Percentiles rank a stretch among this genome's conserved stretches.
Evolutionary conservation across 208 protist species (phyloP).

Genomic region (Herpetomonas samuelpessoai): DNA sequence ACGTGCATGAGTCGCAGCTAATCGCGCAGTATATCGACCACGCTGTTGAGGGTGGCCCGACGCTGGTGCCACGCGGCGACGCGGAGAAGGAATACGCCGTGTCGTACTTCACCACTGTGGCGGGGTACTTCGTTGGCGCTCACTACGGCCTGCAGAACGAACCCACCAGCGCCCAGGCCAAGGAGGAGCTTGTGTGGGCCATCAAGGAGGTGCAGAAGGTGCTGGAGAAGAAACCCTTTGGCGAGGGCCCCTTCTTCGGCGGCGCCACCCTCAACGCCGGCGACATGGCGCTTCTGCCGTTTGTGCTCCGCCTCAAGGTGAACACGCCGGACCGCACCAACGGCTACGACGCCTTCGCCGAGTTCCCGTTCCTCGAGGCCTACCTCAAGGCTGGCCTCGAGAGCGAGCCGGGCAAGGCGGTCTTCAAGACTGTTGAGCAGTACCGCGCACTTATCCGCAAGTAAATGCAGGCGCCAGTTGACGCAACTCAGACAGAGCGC

Average conservation of each 20-base stretch:
- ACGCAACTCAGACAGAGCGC: too few species aligned
- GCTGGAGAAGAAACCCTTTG: conserved; percentile 39
- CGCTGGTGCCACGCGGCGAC: conserved; percentile 43
- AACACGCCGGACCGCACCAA: conserved; percentile 33
- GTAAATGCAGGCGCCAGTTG: too few species aligned
- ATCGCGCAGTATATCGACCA: conserved; percentile 66
- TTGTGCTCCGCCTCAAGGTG: conserved; percentile 49
- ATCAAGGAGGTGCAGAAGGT: conserved; percentile 47
- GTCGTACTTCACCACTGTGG: conserved; percentile 33
- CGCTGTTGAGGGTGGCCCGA: conserved; percentile 6
- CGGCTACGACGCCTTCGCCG: conserved; percentile 45
- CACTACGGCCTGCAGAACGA: conserved; percentile 17
- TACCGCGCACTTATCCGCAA: too few species aligned
- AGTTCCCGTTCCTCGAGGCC: conserved; percentile 40
- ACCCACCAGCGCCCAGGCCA: conserved; percentile 22
- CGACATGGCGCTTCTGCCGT: conserved; percentile 59
- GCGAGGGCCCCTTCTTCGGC: conserved; percentile 65
- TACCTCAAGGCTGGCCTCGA: conserved; percentile 40
- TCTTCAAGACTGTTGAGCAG: conserved; percentile 28
- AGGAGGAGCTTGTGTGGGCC: conserved; percentile 45
- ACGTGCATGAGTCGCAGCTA: conserved; percentile 60
- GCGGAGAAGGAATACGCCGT: conserved; percentile 46
- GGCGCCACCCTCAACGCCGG: conserved; percentile 46
- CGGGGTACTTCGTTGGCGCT: conserved; percentile 25
- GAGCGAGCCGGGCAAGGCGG: conserved; percentile 25